Conservation (phyloP, 1,139 yeast genomes). For the Protomyces lactucae-debilis region DNA sequence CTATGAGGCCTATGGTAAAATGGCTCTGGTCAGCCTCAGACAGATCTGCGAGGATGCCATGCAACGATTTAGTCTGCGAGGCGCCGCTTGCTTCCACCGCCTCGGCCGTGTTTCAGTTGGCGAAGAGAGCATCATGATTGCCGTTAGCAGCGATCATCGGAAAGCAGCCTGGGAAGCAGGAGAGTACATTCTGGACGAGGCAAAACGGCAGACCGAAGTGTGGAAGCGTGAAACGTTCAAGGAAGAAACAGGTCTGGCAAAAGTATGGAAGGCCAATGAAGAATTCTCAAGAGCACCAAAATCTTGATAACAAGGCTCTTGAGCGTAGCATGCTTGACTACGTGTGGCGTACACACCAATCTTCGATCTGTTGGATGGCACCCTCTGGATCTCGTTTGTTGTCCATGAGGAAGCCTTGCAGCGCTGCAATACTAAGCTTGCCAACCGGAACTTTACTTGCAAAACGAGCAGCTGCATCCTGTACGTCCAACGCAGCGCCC, state of each 20-base stretch:
- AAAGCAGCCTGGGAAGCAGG: conserved; percentile 48
- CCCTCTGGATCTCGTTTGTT: conserved; percentile 76
- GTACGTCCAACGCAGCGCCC: conserved; percentile 46
- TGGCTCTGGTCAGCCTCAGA: conserved; percentile 42
- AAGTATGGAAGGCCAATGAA: conserved; percentile 23
- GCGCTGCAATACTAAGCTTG: conserved; percentile 82
- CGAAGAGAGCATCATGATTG: conserved; percentile 47
- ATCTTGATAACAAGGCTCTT: no score
- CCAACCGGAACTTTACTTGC: conserved; percentile 38
- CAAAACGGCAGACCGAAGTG: conserved; percentile 45
- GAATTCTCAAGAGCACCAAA: not conserved
- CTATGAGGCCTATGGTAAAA: conserved; percentile 45
- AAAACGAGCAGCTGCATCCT: conserved; percentile 55
- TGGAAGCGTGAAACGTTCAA: conserved; percentile 45
- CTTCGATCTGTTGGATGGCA: conserved; percentile 57
- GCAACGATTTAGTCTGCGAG: conserved; percentile 38
- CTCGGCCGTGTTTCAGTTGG: conserved; percentile 48
- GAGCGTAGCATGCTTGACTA: no score
- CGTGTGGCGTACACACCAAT: not conserved
- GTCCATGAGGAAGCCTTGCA: conserved; percentile 92
- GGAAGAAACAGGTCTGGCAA: not conserved
- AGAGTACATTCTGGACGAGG: conserved; percentile 44
- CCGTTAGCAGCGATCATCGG: conserved; percentile 48
- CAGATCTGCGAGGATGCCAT: conserved; percentile 41
- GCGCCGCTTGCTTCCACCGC: conserved; percentile 45